These are phyloP conservation scores for Stemphylium lycopersici DNA, from an alignment of 2,329 filamentous ascomycete genomes.

Conservation along the genomic window DNA sequence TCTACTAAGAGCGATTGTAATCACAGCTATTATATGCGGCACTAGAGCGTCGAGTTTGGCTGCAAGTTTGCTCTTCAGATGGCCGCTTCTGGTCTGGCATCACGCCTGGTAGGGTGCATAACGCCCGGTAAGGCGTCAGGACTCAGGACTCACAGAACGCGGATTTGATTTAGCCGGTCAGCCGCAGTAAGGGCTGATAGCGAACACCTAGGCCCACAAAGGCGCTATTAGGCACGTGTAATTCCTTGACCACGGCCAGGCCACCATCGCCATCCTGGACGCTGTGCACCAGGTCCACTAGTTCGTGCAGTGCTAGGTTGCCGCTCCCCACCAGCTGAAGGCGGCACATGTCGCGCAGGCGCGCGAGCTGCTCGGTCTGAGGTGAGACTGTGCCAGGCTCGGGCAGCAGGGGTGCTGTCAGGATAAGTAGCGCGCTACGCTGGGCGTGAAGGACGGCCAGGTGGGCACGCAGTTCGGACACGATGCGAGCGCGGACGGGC, in stretches of 20 bases:
- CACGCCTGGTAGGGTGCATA: no score
- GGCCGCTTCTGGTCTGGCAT: no score
- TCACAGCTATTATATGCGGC: background rate
- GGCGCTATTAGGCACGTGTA: background rate
- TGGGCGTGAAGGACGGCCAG: constrained; percentile 37
- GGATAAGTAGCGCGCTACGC: constrained; percentile 28
- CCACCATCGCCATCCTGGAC: constrained; percentile 22
- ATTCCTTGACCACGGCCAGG: background rate
- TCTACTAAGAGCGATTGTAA: background rate
- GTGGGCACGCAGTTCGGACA: constrained; percentile 39
- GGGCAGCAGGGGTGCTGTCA: constrained; percentile 30
- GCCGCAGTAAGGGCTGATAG: background rate
- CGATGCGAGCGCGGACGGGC: background rate
- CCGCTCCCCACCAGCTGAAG: constrained; percentile 39
- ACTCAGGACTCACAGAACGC: background rate
- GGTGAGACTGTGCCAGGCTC: constrained; percentile 5
- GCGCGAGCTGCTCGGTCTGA: constrained; percentile 3
- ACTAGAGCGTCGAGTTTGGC: no score
- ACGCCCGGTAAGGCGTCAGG: no score
- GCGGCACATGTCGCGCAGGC: constrained; percentile 36
- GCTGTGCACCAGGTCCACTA: constrained; percentile 33
- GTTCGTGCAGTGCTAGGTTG: constrained; percentile 32
- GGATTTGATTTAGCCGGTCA: background rate
- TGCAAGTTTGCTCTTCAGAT: no score
- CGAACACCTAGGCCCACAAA: background rate